Evolutionary conservation across 2,329 filamentous ascomycete species (phyloP), one percentile per base, ranked within the genome.

Genomic region (Volutella citrinella): DNA sequence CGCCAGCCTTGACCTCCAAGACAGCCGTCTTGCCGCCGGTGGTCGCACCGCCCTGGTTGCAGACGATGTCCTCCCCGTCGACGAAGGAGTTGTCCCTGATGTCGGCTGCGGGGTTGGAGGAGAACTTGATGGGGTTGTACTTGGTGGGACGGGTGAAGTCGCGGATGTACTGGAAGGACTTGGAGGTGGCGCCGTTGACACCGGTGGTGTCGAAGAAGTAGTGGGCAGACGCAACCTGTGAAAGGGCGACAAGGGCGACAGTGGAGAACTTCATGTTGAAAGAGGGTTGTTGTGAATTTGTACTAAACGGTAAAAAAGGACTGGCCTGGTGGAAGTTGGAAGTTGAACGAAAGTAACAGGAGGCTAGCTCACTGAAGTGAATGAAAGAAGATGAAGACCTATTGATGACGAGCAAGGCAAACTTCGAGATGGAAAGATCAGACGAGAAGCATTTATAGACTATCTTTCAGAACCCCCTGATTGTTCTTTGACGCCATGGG

Each of bases 151-250:
- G 37, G 13, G 37, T 40, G 16, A 24, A 36, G 21, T 18, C 14
- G 19, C 51, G 51, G 20, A 55, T 41, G 39, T 48, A 55, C 23
- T 46, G 32, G 25, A 31, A 38, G 13, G 40, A 27, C 6, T 34
- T 19, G 4, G 42, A 37, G 7, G 29, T 27, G 9, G 30, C 28
- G 23, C 51, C 51, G 32, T 55, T 43, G 32, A 46, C 35, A 24
- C 52, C 39, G 16, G 45, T 32, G 27, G 39, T 36, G 21, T 52
- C 51, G 32, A 56, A 55, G 39, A 53, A 48, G 42, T 55, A 56
- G 34, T 55, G 54, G 12, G 49, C 54, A 4, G 45, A 45, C 3
- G 36, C 45, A 20, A 49, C 27, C 28, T 38, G 43, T 25, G 49
- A 44, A 21, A 49, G 19, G 32, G 41, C 38, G n/a, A 20, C 19